A percentile compares a stretch with the other conserved stretches of the same genome.
phyloP scores from a whole-genome alignment of 139 green algal genomes.

The Chlamydomonas applanata region DNA sequence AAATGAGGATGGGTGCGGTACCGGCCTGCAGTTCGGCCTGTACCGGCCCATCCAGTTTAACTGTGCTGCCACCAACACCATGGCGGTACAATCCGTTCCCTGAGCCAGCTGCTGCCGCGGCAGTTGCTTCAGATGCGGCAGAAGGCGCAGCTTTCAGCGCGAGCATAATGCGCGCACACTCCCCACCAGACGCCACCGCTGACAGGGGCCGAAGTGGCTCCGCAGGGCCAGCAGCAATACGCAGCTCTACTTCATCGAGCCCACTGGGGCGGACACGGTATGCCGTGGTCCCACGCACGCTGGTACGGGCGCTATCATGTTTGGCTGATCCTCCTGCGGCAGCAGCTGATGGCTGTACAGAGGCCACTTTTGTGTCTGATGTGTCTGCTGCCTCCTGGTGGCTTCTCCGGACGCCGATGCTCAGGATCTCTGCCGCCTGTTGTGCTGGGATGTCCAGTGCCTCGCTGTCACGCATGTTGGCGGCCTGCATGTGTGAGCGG shows the following conservation, averaged over 20 bases:
- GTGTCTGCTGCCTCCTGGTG: too few relatives aligned
- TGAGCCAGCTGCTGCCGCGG: constrained; percentile 15
- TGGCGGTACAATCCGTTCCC: too few relatives aligned
- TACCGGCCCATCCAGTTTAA: neutral
- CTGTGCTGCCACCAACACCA: too few relatives aligned
- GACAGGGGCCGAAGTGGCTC: constrained; percentile 76
- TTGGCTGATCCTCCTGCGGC: too few relatives aligned
- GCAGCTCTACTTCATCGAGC: constrained; percentile 56
- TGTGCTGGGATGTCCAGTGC: neutral
- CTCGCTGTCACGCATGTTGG: neutral
- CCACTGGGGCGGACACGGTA: constrained; percentile 1
- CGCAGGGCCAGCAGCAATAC: constrained; percentile 65
- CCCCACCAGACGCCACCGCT: constrained; percentile 72
- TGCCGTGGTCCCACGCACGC: too few relatives aligned
- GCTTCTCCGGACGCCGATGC: too few relatives aligned
- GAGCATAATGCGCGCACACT: constrained; percentile 79
- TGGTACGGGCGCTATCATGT: too few relatives aligned
- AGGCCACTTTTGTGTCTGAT: too few relatives aligned
- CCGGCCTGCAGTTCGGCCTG: neutral
- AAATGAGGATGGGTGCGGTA: constrained; percentile 60
- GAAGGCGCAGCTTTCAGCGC: constrained; percentile 77
- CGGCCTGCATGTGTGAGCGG: neutral
- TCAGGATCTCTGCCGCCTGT: neutral
- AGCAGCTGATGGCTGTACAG: too few relatives aligned
- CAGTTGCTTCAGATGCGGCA: constrained; percentile 1